These are phyloP conservation scores for Vairimorpha ceranae DNA, from an alignment of 371 early-diverging fungal genomes.

Conservation along the genomic window DNA sequence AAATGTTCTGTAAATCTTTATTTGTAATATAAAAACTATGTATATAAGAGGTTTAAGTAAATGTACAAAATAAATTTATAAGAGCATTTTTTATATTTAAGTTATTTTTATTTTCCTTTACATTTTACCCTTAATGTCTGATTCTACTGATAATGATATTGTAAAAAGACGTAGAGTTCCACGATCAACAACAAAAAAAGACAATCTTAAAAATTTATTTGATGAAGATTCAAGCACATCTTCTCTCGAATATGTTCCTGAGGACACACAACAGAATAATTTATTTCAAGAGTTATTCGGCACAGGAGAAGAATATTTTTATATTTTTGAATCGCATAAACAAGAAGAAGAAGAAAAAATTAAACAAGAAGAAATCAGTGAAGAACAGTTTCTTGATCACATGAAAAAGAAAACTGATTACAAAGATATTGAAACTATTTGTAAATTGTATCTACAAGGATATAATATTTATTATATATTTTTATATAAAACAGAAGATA, in stretches of 20 bases:
- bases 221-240: constrained; percentile 3
- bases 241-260: constrained; percentile 6
- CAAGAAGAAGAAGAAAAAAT: background rate
- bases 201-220: constrained; percentile 20
- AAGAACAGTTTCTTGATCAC: constrained; percentile 8
- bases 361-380: background rate
- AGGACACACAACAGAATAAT: constrained; percentile 20
- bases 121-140: constrained; percentile 11
- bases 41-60: too few relatives aligned
- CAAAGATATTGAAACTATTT: background rate
- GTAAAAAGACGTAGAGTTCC: constrained; percentile 18
- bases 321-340: constrained; percentile 29
- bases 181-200: background rate
- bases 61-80: too few relatives aligned
- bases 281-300: constrained; percentile 54
- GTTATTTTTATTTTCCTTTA: background rate
- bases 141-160: constrained; percentile 31
- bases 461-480: constrained; percentile 6
- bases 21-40: background rate
- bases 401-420: background rate
- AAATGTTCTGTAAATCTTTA: too few relatives aligned
- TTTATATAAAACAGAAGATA: background rate
- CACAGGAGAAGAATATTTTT: constrained; percentile 46
- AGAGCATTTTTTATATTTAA: too few relatives aligned
- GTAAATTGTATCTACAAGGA: background rate